phyloP scores from a whole-genome alignment of 106 monocot species.

The Gastrodia elata region DNA sequence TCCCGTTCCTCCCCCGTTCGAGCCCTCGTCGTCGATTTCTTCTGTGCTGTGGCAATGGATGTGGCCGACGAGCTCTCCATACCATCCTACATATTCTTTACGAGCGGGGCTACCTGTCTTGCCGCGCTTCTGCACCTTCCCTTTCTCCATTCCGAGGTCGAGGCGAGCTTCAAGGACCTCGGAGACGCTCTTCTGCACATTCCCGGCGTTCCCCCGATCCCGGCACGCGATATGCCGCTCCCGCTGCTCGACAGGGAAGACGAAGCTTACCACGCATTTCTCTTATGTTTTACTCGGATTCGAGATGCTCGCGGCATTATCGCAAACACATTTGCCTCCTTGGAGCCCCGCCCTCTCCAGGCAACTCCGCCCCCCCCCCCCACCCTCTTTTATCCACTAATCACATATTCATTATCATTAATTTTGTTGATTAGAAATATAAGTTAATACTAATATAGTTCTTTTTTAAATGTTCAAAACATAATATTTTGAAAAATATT shows the following conservation, averaged over 20 bases:
- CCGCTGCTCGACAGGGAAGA: slow-evolving; percentile 18
- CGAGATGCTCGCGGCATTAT: slow-evolving; percentile 26
- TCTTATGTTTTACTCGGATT: not conserved
- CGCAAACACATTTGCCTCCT: slow-evolving; percentile 25
- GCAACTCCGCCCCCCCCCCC: too few relatives aligned
- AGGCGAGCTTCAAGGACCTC: slow-evolving; percentile 17
- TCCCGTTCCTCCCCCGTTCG: not conserved
- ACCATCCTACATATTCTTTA: slow-evolving; percentile 16
- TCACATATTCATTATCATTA: too few relatives aligned
- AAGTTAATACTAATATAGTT: too few relatives aligned
- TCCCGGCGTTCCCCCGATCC: slow-evolving; percentile 30
- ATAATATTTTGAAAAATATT: too few relatives aligned
- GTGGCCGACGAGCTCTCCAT: slow-evolving; percentile 9
- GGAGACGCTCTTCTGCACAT: slow-evolving; percentile 2
- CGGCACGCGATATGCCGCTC: slow-evolving; percentile 18
- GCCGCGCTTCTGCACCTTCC: slow-evolving; percentile 13
- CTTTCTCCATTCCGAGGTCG: not conserved
- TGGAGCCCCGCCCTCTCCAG: slow-evolving; percentile 20
- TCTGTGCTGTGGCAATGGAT: slow-evolving; percentile 9
- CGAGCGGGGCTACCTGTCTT: slow-evolving; percentile 1
- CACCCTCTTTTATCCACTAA: too few relatives aligned
- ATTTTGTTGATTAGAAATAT: too few relatives aligned
- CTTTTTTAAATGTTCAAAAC: too few relatives aligned
- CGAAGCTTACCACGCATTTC: slow-evolving; percentile 5
- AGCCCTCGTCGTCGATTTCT: slow-evolving; percentile 15